Evolutionary conservation across 73 alveolate genomes (phyloP).

Genomic region (Strombidium stylifer): DNA sequence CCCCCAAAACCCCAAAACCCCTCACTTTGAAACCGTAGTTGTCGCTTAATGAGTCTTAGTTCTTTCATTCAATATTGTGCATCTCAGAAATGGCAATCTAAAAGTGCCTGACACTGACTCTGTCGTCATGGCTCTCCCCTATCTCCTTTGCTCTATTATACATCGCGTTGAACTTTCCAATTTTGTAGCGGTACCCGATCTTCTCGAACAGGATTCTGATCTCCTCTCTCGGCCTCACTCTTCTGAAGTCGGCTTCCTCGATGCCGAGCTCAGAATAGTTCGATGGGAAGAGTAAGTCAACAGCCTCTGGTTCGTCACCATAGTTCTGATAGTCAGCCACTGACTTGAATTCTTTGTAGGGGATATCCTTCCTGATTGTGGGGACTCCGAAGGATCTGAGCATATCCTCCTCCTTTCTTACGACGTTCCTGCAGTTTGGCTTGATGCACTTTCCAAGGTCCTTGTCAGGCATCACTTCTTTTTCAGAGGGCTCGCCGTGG

Average conservation of each 20-base stretch:
- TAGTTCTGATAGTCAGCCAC: conserved; percentile 84
- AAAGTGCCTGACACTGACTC: too few species aligned
- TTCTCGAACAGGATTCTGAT: conserved; percentile 54
- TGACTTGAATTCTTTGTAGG: conserved; percentile 65
- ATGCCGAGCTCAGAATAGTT: conserved; percentile 72
- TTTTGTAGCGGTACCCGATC: conserved; percentile 50
- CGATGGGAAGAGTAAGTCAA: conserved; percentile 80
- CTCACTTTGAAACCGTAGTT: too few species aligned
- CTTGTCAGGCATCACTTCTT: conserved; percentile 77
- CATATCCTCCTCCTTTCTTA: conserved; percentile 68
- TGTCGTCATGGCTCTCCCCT: conserved; percentile 5
- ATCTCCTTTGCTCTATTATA: conserved; percentile 58
- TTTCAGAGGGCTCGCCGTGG: conserved; percentile 76
- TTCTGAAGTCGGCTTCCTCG: conserved; percentile 52
- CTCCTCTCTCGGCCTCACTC: conserved; percentile 59
- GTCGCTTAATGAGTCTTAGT: too few species aligned
- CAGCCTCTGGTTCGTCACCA: conserved; percentile 95
- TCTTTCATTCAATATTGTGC: too few species aligned
- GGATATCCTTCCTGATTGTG: conserved; percentile 84
- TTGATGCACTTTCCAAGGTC: conserved; percentile 81
- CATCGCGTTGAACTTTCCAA: conserved; percentile 70
- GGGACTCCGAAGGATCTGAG: conserved; percentile 86
- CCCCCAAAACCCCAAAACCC: too few species aligned
- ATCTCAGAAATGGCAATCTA: too few species aligned
- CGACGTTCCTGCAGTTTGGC: conserved; percentile 65